These are phyloP conservation scores for Pseudocercospora pini-densiflorae DNA, from an alignment of 2,329 filamentous ascomycete species.

Conservation along the genomic window DNA sequence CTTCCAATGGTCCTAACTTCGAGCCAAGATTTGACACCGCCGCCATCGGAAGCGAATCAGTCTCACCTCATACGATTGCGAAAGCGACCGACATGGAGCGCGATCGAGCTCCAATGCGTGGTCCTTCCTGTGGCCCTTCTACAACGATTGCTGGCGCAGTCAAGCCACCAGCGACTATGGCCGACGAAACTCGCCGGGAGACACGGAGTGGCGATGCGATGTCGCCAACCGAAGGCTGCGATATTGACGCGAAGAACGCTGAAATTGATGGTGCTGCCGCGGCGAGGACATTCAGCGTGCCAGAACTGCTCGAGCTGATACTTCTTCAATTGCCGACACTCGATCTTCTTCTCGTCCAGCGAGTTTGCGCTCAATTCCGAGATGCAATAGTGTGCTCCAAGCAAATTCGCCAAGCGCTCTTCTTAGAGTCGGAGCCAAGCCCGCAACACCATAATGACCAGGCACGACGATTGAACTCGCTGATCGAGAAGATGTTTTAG, in stretches of 20 bases:
- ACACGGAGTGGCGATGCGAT: background rate
- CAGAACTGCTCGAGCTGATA: background rate
- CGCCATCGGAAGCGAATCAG: background rate
- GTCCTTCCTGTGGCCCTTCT: background rate
- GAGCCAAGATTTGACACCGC: background rate
- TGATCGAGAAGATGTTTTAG: background rate
- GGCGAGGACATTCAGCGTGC: background rate
- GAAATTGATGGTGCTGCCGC: background rate
- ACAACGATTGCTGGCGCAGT: background rate
- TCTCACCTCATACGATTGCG: background rate
- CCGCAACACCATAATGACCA: background rate
- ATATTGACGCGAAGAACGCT: background rate
- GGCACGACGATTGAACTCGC: background rate
- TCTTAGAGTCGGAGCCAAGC: background rate
- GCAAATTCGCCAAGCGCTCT: background rate
- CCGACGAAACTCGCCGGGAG: background rate
- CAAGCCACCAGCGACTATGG: background rate
- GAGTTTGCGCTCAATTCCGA: background rate
- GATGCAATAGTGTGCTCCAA: background rate
- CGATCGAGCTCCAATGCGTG: background rate
- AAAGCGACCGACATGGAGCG: background rate
- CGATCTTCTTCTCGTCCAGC: background rate
- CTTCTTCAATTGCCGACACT: background rate
- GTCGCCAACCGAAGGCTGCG: background rate
- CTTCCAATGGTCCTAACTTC: background rate